Evolutionary conservation across 2,329 filamentous ascomycete genomes (phyloP).

Genomic region (Cladophialophora bantiana): DNA sequence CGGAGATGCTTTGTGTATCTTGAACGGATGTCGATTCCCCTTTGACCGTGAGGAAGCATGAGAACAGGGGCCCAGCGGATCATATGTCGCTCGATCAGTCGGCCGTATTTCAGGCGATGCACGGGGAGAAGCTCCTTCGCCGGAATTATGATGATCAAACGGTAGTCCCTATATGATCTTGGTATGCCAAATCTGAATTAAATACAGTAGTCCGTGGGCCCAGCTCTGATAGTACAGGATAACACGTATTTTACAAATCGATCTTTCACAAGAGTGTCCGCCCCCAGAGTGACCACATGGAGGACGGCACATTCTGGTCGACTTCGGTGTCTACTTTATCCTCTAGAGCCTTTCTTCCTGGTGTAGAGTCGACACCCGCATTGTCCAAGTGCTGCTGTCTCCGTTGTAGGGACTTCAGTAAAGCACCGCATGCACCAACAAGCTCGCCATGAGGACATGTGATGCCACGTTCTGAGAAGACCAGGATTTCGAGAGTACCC

Average conservation of each 20-base stretch:
- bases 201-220: neutral
- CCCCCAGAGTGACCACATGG: conserved; percentile 17
- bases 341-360: neutral
- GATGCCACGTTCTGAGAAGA: conserved; percentile 22
- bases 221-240: conserved; percentile 9
- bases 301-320: conserved; percentile 1
- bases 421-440: conserved; percentile 11
- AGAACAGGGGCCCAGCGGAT: too few relatives aligned
- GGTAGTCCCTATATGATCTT: neutral
- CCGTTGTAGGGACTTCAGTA: conserved; percentile 24
- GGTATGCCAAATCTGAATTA: neutral
- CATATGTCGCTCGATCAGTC: too few relatives aligned
- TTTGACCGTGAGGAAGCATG: too few relatives aligned
- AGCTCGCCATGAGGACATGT: conserved; percentile 23
- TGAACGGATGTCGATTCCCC: too few relatives aligned
- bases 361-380: neutral
- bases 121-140: too few relatives aligned
- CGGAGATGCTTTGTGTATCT: too few relatives aligned
- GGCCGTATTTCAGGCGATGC: too few relatives aligned
- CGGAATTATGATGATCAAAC: neutral
- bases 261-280: neutral
- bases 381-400: conserved; percentile 16
- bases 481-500: conserved; percentile 48
- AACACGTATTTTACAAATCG: conserved; percentile 1
- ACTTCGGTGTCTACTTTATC: neutral